Conservation (phyloP, 345 rosid species). For the Tarenaya hassleriana region DNA sequence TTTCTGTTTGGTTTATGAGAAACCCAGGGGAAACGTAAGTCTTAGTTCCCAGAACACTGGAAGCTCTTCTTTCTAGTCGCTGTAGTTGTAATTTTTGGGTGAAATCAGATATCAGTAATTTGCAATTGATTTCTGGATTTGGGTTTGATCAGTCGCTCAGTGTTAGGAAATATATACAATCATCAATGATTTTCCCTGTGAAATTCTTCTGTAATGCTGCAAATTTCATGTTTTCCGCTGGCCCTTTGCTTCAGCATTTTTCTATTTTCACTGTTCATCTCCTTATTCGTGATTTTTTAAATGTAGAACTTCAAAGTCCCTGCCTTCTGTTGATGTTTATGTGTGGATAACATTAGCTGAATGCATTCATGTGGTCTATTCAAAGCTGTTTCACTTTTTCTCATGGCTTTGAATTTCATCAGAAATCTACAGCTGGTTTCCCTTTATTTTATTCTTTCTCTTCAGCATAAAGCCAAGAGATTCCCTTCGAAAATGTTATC, state of each 20-base stretch:
- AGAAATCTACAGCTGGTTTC: slow-evolving; percentile 18
- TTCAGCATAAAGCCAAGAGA: slow-evolving; percentile 6
- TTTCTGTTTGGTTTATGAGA: background rate
- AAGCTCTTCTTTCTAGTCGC: background rate
- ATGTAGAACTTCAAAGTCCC: too few relatives aligned
- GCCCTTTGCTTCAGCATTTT: too few relatives aligned
- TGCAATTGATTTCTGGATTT: slow-evolving; percentile 11
- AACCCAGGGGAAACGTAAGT: background rate
- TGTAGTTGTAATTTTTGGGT: slow-evolving; percentile 1
- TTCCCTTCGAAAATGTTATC: slow-evolving; percentile 21
- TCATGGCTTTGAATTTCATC: slow-evolving; percentile 15
- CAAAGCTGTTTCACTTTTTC: slow-evolving; percentile 24
- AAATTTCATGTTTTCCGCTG: too few relatives aligned
- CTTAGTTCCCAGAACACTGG: background rate
- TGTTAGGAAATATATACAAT: too few relatives aligned
- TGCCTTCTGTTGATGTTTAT: background rate
- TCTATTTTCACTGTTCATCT: too few relatives aligned
- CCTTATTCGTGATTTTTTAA: too few relatives aligned
- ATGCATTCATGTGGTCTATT: background rate
- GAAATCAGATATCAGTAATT: background rate
- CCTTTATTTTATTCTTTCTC: slow-evolving; percentile 19
- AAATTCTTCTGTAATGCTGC: too few relatives aligned
- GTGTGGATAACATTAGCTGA: slow-evolving; percentile 5
- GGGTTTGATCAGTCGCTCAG: background rate
- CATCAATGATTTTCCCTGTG: too few relatives aligned